phyloP scores from a whole-genome alignment of 2,329 filamentous ascomycete species.

The Thelonectria discophora region DNA sequence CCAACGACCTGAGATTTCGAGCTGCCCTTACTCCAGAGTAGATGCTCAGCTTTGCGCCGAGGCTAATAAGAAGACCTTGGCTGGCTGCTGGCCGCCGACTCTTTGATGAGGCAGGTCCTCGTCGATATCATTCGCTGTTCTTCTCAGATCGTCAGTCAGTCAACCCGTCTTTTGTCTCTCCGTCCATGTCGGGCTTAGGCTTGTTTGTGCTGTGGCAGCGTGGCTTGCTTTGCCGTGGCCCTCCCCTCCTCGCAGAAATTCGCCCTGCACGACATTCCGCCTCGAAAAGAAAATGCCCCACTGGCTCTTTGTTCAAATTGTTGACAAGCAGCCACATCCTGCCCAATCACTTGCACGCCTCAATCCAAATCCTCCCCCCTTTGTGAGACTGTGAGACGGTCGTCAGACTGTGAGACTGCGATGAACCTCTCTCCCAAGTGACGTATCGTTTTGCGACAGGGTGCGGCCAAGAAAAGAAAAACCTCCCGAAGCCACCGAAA shows the following conservation, averaged over 20 bases:
- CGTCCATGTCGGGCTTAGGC: constrained; percentile 1
- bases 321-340: constrained; percentile 25
- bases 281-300: constrained; percentile 36
- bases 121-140: too few relatives aligned
- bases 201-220: constrained; percentile 12
- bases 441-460: constrained; percentile 9
- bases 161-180: background rate
- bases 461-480: background rate
- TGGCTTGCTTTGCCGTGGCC: constrained; percentile 38
- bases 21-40: constrained; percentile 12
- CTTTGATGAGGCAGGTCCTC: too few relatives aligned
- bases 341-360: constrained; percentile 31
- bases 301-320: constrained; percentile 34
- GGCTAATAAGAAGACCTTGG: background rate
- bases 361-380: constrained; percentile 9
- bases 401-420: background rate
- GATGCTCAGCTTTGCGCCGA: constrained; percentile 16
- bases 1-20: constrained; percentile 17
- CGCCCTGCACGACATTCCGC: constrained; percentile 41
- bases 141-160: too few relatives aligned
- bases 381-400: constrained; percentile 2
- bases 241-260: constrained; percentile 1
- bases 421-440: background rate
- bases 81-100: background rate
- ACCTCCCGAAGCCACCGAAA: constrained; percentile 37